Base-by-base conservation (phyloP, 2,329 filamentous ascomycete genomes). In the Penicillium hesseltinei region DNA sequence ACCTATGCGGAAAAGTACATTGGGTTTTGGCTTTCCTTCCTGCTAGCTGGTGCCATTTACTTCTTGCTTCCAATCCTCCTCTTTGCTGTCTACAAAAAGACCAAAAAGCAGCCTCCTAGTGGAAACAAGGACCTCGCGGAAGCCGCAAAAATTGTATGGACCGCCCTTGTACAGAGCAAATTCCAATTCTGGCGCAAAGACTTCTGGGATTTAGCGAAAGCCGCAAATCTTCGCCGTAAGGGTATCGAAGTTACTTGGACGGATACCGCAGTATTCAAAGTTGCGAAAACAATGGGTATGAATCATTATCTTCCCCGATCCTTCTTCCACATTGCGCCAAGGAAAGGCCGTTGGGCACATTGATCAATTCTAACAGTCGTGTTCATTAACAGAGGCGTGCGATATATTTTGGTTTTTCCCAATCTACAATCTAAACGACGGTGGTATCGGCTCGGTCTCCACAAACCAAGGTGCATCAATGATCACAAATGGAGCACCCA, bases 391-490 rank as follows among this genome's bases (percentile, higher is more conserved):
- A 66, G 58, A 51, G n/a, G 73, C 73, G 1, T 73, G 71, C 44
- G 66, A 69, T 15, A 65, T 76, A 21, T 73, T 77, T 67, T 62
- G 71, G 52, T 74, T 69, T 61, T 76, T 72, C 53, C 75, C 75
- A 3, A 70, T 77, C 27, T 45, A 69, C 55, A 65, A 71, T 51
- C 38, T 77, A 31, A 77, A 77, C 44, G 69, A 75, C 56, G 69
- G 73, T n/a, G 82, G 82, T 63, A 77, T 85, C 29, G 82, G 82
- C 17, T 73, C 73, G 5, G 74, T 82, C 0, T 75, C 78, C 19
- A 80, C 70, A 45, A 82, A 78, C 69, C 69, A 82, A 66, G 77
- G 73, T 11, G 81, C 79, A 13, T 78, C 79, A 62, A 69, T 83
- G 69, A 71, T 69, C 6, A 82, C 80, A 10, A 75, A 81, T 51